phyloP scores from a whole-genome alignment of 2,329 filamentous ascomycete genomes.

The Sporothrix dimorphospora region DNA sequence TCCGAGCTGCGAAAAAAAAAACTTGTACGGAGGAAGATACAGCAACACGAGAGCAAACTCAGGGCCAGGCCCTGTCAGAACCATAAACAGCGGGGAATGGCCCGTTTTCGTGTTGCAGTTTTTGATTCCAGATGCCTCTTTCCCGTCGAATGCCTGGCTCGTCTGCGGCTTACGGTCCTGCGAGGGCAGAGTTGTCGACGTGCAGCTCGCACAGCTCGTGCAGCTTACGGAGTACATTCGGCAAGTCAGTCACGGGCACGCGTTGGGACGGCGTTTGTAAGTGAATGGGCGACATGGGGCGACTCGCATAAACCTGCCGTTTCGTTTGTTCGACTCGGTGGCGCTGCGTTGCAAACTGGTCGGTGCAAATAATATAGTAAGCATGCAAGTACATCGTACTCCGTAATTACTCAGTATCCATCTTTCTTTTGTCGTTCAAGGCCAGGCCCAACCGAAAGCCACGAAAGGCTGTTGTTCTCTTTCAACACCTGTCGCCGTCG shows the following conservation, averaged over 20 bases:
- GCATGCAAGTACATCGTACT: no score
- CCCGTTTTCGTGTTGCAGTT: neutral
- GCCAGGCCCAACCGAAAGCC: neutral
- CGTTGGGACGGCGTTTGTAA: neutral
- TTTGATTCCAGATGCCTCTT: slow-evolving; percentile 9
- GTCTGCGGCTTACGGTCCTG: neutral
- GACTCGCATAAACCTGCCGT: neutral
- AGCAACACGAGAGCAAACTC: neutral
- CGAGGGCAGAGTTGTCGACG: neutral
- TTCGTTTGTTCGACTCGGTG: neutral
- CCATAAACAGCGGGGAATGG: slow-evolving; percentile 18
- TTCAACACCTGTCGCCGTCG: neutral
- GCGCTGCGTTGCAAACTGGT: neutral
- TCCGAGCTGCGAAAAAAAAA: neutral
- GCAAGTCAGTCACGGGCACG: neutral
- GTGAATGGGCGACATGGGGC: neutral
- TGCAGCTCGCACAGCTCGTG: neutral
- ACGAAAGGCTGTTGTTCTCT: neutral
- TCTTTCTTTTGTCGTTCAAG: no score
- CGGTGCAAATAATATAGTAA: no score
- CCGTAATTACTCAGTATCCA: no score
- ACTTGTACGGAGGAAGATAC: neutral
- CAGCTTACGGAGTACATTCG: no score
- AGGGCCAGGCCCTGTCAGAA: slow-evolving; percentile 9
- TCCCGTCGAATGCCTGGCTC: neutral